Evolutionary conservation across 140 eudicot species (phyloP), one percentile per base, ranked within the genome.

Genomic region (Stevia rebaudiana): DNA sequence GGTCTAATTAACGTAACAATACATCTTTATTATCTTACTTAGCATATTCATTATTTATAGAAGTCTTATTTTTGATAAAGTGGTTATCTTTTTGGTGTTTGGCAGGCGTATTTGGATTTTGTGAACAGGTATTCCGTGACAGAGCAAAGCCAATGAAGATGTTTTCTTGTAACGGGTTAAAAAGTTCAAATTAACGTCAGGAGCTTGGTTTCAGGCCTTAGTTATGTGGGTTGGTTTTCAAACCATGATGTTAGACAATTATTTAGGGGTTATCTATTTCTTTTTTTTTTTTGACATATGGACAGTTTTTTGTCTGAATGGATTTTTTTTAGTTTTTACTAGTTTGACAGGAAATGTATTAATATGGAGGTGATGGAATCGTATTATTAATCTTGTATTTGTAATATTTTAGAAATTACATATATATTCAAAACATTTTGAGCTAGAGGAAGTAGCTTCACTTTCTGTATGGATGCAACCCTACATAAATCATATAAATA

Each of bases 21-120:
- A 12, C 6, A 40, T 24, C 22, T 23, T 18, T 41, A 40, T 63
- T 6, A 42, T n/a, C 24, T n/a, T 62, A 7, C 19, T 39, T 39
- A 39, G 6, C 11, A 39, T 5, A 17, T 33, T 57, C 24, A 5
- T 31, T 35, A 9, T 35, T 41, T 41, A 43, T 6, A 0, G 6
- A 55, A n/a, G n/a, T 28, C 22, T 55, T 7, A 30, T 15, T 28
- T 22, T 55, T n/a, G n/a, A n/a, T 9, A 7, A 36, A 58, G 22
- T 41, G 5, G 8, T 40, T 35, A 22, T 60, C 10, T 10, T 70
- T 24, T 43, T 52, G 49, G 36, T 75, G 10, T 49, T 10, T 78
- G 67, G 70, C 88, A 90, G 97, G 95, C 88, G 2, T 90, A 90
- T 76, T 66, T 90, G 74, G 90, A 90, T 79, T 87, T 63, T 24